phyloP scores from a whole-genome alignment of 768 basidiomycete species.

The Psilocybe subaeruginosa region DNA sequence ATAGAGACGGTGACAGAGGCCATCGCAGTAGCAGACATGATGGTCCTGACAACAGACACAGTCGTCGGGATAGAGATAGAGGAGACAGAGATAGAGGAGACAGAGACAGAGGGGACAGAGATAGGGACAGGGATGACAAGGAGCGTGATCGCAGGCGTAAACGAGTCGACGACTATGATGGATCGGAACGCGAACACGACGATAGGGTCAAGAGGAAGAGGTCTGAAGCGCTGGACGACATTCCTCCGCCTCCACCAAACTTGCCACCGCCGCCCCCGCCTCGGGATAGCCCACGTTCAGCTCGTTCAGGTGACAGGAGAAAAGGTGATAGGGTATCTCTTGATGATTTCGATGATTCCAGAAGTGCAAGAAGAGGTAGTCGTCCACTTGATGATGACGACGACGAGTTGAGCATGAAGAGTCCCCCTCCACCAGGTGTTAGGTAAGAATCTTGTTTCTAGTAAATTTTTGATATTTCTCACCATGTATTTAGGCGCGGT shows the following conservation, averaged over 20 bases:
- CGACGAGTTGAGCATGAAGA: conserved; percentile 36
- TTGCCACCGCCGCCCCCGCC: conserved; percentile 46
- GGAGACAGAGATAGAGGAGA: conserved; percentile 50
- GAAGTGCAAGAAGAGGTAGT: conserved; percentile 42
- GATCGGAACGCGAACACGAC: conserved; percentile 51
- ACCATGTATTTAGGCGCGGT: conserved; percentile 51
- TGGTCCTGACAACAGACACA: conserved; percentile 56
- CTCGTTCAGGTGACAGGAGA: conserved; percentile 60
- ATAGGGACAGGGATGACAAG: conserved; percentile 47
- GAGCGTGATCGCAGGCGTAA: conserved; percentile 65
- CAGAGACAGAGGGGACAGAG: conserved; percentile 48
- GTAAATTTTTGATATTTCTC: conserved; percentile 3
- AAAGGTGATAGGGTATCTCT: conserved; percentile 49
- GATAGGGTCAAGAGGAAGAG: conserved; percentile 70
- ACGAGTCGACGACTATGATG: conserved; percentile 61
- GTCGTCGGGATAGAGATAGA: conserved; percentile 57
- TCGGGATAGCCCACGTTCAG: conserved; percentile 54
- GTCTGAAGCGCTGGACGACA: conserved; percentile 53
- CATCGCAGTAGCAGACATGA: conserved; percentile 56
- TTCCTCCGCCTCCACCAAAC: conserved; percentile 37
- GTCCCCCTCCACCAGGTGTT: conserved; percentile 46
- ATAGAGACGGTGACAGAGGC: conserved; percentile 51
- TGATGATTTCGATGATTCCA: conserved; percentile 65
- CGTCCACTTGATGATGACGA: conserved; percentile 49
- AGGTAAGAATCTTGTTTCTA: conserved; percentile 37